phyloP scores from a whole-genome alignment of 2,329 filamentous ascomycete species.

The Hymenoscyphus fructigenus region DNA sequence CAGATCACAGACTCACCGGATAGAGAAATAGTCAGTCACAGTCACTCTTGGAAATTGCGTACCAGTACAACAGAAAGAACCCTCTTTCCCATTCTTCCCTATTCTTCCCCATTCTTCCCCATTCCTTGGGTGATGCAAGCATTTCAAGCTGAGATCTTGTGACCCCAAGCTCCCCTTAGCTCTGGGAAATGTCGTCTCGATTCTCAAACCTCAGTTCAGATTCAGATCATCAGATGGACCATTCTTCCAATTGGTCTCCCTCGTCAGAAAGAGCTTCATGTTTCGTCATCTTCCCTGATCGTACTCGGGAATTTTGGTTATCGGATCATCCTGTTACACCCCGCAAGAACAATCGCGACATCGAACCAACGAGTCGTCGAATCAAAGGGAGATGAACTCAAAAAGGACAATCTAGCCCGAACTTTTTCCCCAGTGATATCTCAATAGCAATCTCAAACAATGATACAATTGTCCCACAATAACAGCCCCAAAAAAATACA shows the following conservation, averaged over 20 bases:
- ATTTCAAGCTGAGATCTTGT: not conserved
- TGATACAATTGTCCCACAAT: not conserved
- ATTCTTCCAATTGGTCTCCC: constrained; percentile 1
- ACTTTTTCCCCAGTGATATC: not conserved
- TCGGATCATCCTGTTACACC: not conserved
- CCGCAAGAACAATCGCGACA: not conserved
- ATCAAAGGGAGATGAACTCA: not conserved
- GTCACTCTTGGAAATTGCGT: not conserved
- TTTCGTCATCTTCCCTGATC: constrained; percentile 3
- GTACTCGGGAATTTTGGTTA: not conserved
- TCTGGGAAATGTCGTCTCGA: not conserved
- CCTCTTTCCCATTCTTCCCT: not conserved
- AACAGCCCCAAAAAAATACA: not conserved
- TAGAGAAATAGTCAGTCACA: not conserved
- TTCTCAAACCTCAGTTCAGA: not conserved
- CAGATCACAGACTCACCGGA: not conserved
- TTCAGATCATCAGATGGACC: constrained; percentile 1
- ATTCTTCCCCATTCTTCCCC: not conserved
- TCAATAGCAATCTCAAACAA: not conserved
- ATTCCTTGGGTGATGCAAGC: constrained; percentile 1
- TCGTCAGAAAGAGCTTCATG: not conserved
- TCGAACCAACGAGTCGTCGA: constrained; percentile 1
- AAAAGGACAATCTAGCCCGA: not conserved
- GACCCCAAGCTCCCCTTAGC: not conserved
- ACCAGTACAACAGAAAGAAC: not conserved